Conservation (phyloP, 1,284 basidiomycete species). For the Trametes versicolor region DNA sequence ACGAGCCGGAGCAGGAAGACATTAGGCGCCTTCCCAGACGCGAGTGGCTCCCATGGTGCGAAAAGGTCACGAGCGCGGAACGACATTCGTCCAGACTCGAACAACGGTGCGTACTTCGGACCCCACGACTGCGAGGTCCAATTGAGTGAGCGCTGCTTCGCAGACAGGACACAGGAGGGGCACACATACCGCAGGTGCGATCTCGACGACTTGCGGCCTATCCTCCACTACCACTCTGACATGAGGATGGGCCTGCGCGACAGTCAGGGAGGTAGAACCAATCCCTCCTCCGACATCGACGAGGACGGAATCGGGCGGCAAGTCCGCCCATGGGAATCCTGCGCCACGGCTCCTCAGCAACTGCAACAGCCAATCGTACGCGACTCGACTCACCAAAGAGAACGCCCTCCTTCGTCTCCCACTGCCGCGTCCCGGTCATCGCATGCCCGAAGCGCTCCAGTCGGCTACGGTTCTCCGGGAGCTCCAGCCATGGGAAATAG, state of each 20-base stretch:
- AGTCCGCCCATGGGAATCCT: constrained; percentile 63
- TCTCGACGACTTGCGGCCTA: constrained; percentile 65
- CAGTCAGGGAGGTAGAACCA: constrained; percentile 69
- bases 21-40: constrained; percentile 39
- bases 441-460: constrained; percentile 38
- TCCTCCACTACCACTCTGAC: constrained; percentile 74
- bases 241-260: constrained; percentile 61
- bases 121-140: constrained; percentile 36
- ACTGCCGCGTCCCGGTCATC: constrained; percentile 40
- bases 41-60: constrained; percentile 44
- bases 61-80: constrained; percentile 72
- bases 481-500: constrained; percentile 41
- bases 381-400: constrained; percentile 28
- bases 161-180: not conserved
- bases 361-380: not conserved
- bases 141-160: constrained; percentile 19
- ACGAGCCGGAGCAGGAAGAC: constrained; percentile 74
- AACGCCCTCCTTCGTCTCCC: constrained; percentile 37
- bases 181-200: constrained; percentile 58
- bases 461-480: constrained; percentile 36
- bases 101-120: constrained; percentile 31
- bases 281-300: constrained; percentile 82
- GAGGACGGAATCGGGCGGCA: constrained; percentile 58
- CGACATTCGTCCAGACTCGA: constrained; percentile 36
- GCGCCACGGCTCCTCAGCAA: constrained; percentile 34